Evolutionary conservation across 805 yeast species (phyloP).

Genomic region (Komagataella populi): DNA sequence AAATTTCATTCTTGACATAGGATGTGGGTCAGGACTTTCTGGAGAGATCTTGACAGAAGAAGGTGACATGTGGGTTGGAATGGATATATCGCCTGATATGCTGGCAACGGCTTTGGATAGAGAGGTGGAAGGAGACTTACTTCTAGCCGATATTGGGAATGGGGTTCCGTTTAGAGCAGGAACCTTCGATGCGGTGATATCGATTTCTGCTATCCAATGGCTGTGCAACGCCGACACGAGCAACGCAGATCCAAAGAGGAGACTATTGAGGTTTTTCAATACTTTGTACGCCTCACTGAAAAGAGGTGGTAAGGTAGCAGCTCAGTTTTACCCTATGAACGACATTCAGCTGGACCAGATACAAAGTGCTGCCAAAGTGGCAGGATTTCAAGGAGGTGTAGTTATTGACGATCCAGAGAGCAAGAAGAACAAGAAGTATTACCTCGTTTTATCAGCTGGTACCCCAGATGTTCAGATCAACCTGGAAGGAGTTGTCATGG

Average conservation of each 20-base stretch:
- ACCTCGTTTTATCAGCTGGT: conserved; percentile 83
- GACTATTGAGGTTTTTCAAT: conserved; percentile 74
- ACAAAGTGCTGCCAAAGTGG: conserved; percentile 72
- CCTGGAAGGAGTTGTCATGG: conserved; percentile 71
- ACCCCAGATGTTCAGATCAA: conserved; percentile 62
- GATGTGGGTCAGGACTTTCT: conserved; percentile 93
- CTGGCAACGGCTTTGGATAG: conserved; percentile 86
- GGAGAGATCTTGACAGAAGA: conserved; percentile 93
- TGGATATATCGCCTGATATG: conserved; percentile 96
- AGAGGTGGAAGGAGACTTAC: conserved; percentile 87
- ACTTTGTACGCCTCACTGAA: conserved; percentile 74
- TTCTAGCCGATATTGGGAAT: conserved; percentile 83
- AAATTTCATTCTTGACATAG: conserved; percentile 75
- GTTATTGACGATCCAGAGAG: conserved; percentile 90
- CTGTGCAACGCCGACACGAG: conserved; percentile 89
- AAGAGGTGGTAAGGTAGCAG: conserved; percentile 95
- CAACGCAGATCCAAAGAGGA: conserved; percentile 67
- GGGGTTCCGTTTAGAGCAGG: conserved; percentile 96
- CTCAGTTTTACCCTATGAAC: conserved; percentile 91
- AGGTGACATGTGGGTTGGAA: conserved; percentile 89
- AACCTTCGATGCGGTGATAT: conserved; percentile 90
- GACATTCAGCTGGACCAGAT: conserved; percentile 75
- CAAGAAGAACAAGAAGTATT: conserved; percentile 82
- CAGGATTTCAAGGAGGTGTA: conserved; percentile 95
- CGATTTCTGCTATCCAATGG: conserved; percentile 96